Evolutionary conservation across 208 protist genomes (phyloP).

Genomic region (Leishmania guyanensis): DNA sequence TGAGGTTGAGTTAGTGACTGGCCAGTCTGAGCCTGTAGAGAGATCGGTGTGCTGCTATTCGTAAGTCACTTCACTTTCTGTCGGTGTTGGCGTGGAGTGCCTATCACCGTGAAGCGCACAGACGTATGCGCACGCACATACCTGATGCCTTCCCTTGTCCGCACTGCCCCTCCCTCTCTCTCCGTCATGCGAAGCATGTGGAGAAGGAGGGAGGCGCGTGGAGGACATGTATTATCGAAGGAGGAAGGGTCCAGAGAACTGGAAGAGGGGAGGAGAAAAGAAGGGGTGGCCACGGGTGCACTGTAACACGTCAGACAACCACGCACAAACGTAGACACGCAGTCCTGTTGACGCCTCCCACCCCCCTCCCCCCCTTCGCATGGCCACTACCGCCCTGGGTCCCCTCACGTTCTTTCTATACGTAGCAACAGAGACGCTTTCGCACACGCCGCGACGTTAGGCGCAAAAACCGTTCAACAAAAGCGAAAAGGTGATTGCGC

Average conservation of each 20-base stretch:
- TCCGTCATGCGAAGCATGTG: too few relatives aligned
- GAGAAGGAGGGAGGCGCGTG: not conserved
- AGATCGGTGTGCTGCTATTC: not conserved
- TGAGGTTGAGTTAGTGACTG: not conserved
- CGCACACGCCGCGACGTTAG: not conserved
- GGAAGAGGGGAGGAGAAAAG: not conserved
- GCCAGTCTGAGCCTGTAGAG: not conserved
- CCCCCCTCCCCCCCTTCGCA: not conserved
- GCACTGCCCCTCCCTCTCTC: too few relatives aligned
- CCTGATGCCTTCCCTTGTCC: too few relatives aligned
- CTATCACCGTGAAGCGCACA: not conserved
- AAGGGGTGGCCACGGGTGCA: not conserved
- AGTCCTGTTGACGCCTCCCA: not conserved
- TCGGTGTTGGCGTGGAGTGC: not conserved
- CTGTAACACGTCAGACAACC: not conserved
- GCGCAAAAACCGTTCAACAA: constrained; percentile 68
- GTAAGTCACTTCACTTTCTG: not conserved
- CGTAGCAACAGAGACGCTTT: not conserved
- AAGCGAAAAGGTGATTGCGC: constrained; percentile 35
- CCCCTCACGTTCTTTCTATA: not conserved
- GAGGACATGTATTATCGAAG: not conserved
- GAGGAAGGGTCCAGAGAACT: not conserved
- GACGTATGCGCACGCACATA: not conserved
- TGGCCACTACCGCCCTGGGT: not conserved
- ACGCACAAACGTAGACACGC: not conserved